Conservation (phyloP, 371 early-diverging fungal species). For the Mucor plumbeus region DNA sequence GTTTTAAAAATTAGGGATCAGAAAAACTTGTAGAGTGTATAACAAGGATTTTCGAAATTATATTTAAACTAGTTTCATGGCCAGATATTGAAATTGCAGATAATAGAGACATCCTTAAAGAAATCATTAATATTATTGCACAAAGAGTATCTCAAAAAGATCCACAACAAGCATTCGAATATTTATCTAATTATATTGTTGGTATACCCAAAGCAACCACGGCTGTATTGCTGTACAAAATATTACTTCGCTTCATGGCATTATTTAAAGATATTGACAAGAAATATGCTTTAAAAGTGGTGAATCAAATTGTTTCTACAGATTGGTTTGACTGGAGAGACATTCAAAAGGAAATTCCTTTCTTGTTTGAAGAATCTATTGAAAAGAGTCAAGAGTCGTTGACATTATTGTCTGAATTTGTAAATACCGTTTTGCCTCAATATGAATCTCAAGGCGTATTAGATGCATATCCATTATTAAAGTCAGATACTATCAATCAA, state of each 20-base stretch:
- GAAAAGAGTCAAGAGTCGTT: slow-evolving; percentile 46
- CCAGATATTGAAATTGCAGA: slow-evolving; percentile 57
- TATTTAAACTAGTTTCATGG: slow-evolving; percentile 61
- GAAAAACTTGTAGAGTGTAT: slow-evolving; percentile 43
- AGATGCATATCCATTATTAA: slow-evolving; percentile 55
- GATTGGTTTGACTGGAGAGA: slow-evolving; percentile 51
- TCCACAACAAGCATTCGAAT: slow-evolving; percentile 40
- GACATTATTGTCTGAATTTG: slow-evolving; percentile 50
- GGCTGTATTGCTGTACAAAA: slow-evolving; percentile 37
- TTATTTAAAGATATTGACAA: slow-evolving; percentile 24
- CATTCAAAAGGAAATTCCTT: slow-evolving; percentile 43
- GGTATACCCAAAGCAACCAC: slow-evolving; percentile 43
- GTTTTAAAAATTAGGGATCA: slow-evolving; percentile 21
- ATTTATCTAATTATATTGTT: slow-evolving; percentile 36
- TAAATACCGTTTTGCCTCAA: slow-evolving; percentile 46
- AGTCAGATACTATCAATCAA: slow-evolving; percentile 45
- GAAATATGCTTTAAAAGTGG: slow-evolving; percentile 28
- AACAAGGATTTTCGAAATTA: slow-evolving; percentile 46
- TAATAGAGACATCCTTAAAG: slow-evolving; percentile 37
- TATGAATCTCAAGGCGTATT: slow-evolving; percentile 46
- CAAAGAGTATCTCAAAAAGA: slow-evolving; percentile 22
- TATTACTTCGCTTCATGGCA: slow-evolving; percentile 33
- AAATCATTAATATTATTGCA: slow-evolving; percentile 25
- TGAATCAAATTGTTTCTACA: slow-evolving; percentile 28
- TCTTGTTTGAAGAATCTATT: slow-evolving; percentile 54